phyloP scores from a whole-genome alignment of 345 rosid species.

The Eucalyptus marginata region DNA sequence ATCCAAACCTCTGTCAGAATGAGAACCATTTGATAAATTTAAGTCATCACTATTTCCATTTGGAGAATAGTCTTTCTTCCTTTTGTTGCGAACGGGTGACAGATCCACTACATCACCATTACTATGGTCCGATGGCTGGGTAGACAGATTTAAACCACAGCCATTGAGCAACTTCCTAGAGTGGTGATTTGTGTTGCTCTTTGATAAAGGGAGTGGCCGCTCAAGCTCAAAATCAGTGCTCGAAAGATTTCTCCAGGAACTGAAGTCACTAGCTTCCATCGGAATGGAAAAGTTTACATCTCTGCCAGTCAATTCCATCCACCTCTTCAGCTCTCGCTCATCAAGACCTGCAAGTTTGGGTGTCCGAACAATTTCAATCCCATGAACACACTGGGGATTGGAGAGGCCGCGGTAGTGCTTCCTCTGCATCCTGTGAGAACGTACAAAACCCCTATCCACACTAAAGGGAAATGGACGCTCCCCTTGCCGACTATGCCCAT shows the following conservation, averaged over 20 bases:
- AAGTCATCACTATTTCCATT: constrained; percentile 1
- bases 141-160: constrained; percentile 24
- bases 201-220: constrained; percentile 1
- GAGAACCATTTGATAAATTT: background rate
- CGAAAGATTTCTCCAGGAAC: constrained; percentile 38
- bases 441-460: constrained; percentile 36
- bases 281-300: constrained; percentile 25
- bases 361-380: constrained; percentile 24
- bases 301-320: constrained; percentile 34
- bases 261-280: constrained; percentile 30
- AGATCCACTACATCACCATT: constrained; percentile 23
- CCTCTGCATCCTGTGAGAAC: constrained; percentile 53
- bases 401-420: constrained; percentile 47
- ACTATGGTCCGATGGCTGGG: constrained; percentile 22
- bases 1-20: background rate
- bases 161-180: constrained; percentile 31
- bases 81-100: constrained; percentile 18
- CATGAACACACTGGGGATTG: constrained; percentile 48
- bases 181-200: background rate
- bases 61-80: constrained; percentile 26
- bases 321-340: constrained; percentile 31
- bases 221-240: constrained; percentile 35
- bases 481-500: constrained; percentile 45
- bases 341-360: constrained; percentile 25
- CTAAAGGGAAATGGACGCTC: constrained; percentile 41